phyloP scores from a whole-genome alignment of 768 basidiomycete species.

The Boletus bicolor region DNA sequence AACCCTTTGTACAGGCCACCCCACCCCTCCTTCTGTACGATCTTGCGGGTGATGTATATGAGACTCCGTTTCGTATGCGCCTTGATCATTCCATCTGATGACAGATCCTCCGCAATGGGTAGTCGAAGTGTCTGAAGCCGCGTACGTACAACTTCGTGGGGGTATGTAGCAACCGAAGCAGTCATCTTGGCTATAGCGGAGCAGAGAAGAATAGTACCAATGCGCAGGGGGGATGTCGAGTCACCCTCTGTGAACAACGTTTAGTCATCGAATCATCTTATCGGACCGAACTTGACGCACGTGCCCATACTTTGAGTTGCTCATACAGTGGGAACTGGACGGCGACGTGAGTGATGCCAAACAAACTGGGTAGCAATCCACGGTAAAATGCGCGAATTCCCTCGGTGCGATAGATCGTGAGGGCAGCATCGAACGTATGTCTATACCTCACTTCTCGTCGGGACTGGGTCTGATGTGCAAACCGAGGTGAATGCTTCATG shows the following conservation, averaged over 20 bases:
- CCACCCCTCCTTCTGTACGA: constrained; percentile 84
- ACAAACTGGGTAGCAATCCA: constrained; percentile 85
- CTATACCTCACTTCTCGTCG: constrained; percentile 74
- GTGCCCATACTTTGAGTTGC: constrained; percentile 78
- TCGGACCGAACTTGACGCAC: constrained; percentile 48
- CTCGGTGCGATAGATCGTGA: constrained; percentile 87
- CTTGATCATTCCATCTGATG: constrained; percentile 61
- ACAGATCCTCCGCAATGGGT: constrained; percentile 56
- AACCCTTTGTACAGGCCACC: constrained; percentile 88
- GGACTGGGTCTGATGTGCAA: constrained; percentile 69
- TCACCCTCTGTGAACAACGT: constrained; percentile 24
- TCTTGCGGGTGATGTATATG: constrained; percentile 65
- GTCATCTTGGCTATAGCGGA: constrained; percentile 96
- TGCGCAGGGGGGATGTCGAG: constrained; percentile 28
- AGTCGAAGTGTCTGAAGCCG: constrained; percentile 83
- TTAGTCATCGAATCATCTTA: background rate
- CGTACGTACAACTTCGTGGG: constrained; percentile 99
- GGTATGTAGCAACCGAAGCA: constrained; percentile 93
- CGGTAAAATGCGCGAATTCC: constrained; percentile 90
- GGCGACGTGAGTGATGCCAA: constrained; percentile 92
- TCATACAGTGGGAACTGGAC: constrained; percentile 99
- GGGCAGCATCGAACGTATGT: constrained; percentile 86
- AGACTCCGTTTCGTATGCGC: constrained; percentile 60
- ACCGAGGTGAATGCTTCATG: constrained; percentile 6
- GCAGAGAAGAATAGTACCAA: constrained; percentile 73